Evolutionary conservation across 2,329 filamentous ascomycete species (phyloP), one percentile per base, ranked within the genome.

Genomic region (Aureobasidium vineae): DNA sequence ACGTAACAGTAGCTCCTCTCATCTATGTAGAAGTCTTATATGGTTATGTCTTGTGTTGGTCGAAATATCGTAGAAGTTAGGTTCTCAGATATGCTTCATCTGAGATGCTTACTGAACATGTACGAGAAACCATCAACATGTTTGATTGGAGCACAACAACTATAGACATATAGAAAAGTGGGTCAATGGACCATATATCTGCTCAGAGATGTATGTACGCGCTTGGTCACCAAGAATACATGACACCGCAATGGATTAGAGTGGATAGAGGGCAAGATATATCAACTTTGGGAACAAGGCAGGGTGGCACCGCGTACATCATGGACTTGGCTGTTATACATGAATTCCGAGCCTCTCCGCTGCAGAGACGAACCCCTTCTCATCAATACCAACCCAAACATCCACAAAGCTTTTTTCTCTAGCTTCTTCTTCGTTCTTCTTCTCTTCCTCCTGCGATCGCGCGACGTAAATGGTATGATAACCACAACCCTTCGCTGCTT

Each of bases 401-500:
- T 91, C 88, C 11, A 90, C 87, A 82, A 85, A 89, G 1, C 78
- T 81, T 66, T 82, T 85, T 23, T 83, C 81, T 63, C 83, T 80
- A 47, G 79, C 79, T 69, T 84, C 78, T 28, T 84, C 77, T 5
- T 85, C 83, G 21, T 70, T 63, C 10, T 72, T 71, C 85, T 85
- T 88, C 7, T 79, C 81, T 76, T 93, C 90, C 77, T 96, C 91
- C 50, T 75, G 70, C 3, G 77, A 75, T 67, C 91, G 81, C 78
- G 91, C 89, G 2, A 95, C 85, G 74, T 92, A 95, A 2, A 95
- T 81, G 0, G 90, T 91, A 71, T 84, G 81, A 68, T 92, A 78
- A 0, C 91, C 91, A 68, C 81, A 83, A 2, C 72, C 74, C 71
- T 86, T 86, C 5, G 91, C 91, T 0, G 84, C 88, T 68, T 85